Conservation (phyloP, 164 flowering plant genomes). For the Magnolia officinalis region DNA sequence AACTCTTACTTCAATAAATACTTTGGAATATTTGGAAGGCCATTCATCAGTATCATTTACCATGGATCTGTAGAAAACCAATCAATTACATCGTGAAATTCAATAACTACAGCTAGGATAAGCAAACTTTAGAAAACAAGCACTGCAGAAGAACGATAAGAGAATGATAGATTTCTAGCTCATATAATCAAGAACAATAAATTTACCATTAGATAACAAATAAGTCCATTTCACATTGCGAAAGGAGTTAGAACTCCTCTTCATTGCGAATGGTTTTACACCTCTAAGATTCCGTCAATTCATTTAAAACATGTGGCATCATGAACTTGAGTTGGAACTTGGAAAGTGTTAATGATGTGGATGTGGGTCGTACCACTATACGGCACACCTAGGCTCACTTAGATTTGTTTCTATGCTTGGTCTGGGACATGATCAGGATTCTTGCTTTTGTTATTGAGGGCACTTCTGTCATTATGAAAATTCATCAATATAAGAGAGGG, state of each 20-base stretch:
- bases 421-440: no score
- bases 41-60: slow-evolving; percentile 92
- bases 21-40: slow-evolving; percentile 96
- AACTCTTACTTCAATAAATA: slow-evolving; percentile 74
- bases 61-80: slow-evolving; percentile 56
- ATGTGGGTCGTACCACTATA: no score
- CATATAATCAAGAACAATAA: neutral
- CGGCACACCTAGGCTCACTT: no score
- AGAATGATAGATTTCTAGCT: neutral
- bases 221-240: neutral
- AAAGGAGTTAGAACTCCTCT: neutral
- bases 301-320: no score
- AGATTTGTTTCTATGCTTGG: no score
- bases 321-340: no score
- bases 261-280: no score
- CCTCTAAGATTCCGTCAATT: no score
- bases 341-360: no score
- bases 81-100: neutral
- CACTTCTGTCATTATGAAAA: no score
- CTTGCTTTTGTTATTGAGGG: no score
- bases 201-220: neutral
- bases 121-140: neutral
- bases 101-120: neutral
- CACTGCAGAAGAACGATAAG: neutral
- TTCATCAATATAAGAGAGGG: no score